Evolutionary conservation across 768 basidiomycete species (phyloP).

Genomic region (Auricularia auricula-judae): DNA sequence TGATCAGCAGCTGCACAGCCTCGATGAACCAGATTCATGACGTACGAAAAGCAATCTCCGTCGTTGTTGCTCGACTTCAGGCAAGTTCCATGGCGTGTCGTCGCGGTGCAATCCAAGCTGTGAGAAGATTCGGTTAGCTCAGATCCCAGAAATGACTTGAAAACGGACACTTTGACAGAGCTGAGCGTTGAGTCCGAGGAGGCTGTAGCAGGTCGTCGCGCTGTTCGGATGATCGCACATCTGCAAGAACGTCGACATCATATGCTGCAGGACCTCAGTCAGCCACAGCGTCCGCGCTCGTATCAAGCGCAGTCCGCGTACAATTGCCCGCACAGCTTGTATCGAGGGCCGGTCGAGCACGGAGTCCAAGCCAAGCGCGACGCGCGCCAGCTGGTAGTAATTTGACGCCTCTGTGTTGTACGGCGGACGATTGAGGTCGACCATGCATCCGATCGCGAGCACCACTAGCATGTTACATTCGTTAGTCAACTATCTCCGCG

Average conservation of each 20-base stretch:
- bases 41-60: background rate
- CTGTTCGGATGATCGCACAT: background rate
- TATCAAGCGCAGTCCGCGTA: background rate
- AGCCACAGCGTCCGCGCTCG: background rate
- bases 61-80: background rate
- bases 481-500: background rate
- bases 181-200: background rate
- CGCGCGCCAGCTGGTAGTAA: constrained; percentile 56
- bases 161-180: background rate
- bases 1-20: too few relatives aligned
- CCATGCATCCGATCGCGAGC: constrained; percentile 52
- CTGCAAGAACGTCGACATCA: background rate
- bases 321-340: background rate
- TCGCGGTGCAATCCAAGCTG: background rate
- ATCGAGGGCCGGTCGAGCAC: background rate
- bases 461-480: constrained; percentile 23
- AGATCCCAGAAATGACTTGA: background rate
- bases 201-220: background rate
- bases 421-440: constrained; percentile 46
- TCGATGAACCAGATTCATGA: background rate
- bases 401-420: constrained; percentile 62
- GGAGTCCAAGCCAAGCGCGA: background rate
- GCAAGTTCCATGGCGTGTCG: background rate
- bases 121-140: background rate
- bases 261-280: background rate